Conservation (phyloP, 768 basidiomycete genomes). For the Mycena rebaudengoi region DNA sequence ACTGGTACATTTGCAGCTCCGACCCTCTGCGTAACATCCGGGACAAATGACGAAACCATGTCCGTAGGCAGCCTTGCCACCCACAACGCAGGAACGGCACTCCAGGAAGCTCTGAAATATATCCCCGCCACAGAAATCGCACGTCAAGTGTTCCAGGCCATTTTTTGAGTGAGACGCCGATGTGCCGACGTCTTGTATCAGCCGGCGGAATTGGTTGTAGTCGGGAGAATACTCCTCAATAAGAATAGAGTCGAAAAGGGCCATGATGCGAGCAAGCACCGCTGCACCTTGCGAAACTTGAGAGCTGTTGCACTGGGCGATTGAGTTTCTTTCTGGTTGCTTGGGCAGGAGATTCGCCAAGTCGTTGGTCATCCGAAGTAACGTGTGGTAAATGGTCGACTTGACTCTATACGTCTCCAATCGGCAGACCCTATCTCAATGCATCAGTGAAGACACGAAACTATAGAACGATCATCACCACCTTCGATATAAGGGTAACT, state of each 20-base stretch:
- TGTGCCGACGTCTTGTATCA: no score
- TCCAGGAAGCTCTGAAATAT: slow-evolving; percentile 86
- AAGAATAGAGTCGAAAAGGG: slow-evolving; percentile 24
- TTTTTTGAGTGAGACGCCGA: no score
- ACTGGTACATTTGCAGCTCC: slow-evolving; percentile 67
- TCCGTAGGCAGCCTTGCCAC: slow-evolving; percentile 6
- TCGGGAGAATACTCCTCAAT: slow-evolving; percentile 33
- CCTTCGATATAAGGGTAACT: slow-evolving; percentile 85
- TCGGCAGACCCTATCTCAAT: slow-evolving; percentile 72
- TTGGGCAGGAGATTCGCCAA: background rate
- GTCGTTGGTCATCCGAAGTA: slow-evolving; percentile 41
- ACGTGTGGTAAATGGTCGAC: slow-evolving; percentile 64
- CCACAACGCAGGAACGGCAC: slow-evolving; percentile 58
- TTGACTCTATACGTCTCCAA: slow-evolving; percentile 81
- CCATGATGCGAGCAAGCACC: slow-evolving; percentile 16
- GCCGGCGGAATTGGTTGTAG: slow-evolving; percentile 23
- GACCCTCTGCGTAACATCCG: slow-evolving; percentile 80
- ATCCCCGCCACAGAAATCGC: slow-evolving; percentile 86
- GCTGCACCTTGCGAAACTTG: no score
- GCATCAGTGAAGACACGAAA: background rate
- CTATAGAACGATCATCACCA: slow-evolving; percentile 35
- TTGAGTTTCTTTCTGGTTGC: background rate
- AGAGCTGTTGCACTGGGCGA: no score
- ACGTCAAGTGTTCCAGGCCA: slow-evolving; percentile 52
- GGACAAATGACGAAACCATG: slow-evolving; percentile 66